Evolutionary conservation across 805 yeast species (phyloP), one percentile per base, ranked within the genome.

Genomic region (Candida peoriensis): DNA sequence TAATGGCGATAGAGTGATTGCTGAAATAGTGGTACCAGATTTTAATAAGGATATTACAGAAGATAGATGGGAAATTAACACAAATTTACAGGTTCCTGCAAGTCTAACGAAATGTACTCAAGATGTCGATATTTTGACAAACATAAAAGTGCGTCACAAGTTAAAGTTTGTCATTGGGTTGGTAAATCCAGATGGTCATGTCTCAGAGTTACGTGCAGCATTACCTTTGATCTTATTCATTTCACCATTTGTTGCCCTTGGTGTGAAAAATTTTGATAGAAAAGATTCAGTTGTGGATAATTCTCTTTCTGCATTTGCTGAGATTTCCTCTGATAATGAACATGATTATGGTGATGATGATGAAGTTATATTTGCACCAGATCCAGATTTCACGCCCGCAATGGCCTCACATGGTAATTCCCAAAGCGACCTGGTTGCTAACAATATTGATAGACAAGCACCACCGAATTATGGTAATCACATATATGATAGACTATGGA

Each of bases 181-280:
- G 43, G 60, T 76, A 26, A 90, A 93, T 54, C 82, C 94, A 1
- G 97, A 88, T 57, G 96, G 96, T 3, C 97, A 90, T 54, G 78
- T 81, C 3, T 86, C 96, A 1, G 97, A 89, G 57, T 66, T 90
- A 33, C 68, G 97, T 21, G 97, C 97, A 0, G 81, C 96, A 0
- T 64, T 90, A 43, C 97, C 97, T 0, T 68, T 90, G 4, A 73
- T 70, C 20, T 57, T 86, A 22, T 85, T 81, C 57, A 80, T 87
- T 18, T 74, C 81, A 5, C 97, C 97, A 6, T 83, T 84, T 55
- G 83, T 93, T 5, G 74, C 90, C 1, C 67, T 90, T 13, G 65
- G 74, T 13, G 79, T 81, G 3, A 64, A 57, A 42, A 57, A 48
- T 26, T 41, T 30, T 26, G 57, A 55, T 30, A 40, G 46, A 33